phyloP scores from a whole-genome alignment of 768 basidiomycete species.

The Mycena vulgaris region DNA sequence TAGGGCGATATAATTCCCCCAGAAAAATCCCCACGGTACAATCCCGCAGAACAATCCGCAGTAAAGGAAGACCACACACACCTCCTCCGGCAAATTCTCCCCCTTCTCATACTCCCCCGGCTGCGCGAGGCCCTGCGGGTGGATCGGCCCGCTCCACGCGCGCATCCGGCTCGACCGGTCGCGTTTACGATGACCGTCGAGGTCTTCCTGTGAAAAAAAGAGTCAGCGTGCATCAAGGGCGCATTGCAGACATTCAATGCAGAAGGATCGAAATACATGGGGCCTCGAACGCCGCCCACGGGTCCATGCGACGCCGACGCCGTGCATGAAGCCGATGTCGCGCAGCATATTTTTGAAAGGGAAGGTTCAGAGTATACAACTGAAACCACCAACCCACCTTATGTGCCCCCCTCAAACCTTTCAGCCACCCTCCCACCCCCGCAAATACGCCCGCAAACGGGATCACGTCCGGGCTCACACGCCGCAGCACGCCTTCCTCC shows the following conservation, averaged over 20 bases:
- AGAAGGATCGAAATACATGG: background rate
- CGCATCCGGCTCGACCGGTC: background rate
- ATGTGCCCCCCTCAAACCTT: background rate
- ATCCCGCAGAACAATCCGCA: too few relatives aligned
- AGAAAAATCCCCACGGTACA: too few relatives aligned
- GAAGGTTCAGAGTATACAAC: too few relatives aligned
- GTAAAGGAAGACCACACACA: slow-evolving; percentile 42
- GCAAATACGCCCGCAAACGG: slow-evolving; percentile 53
- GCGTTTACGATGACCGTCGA: too few relatives aligned
- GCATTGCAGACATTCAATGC: too few relatives aligned
- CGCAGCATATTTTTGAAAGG: too few relatives aligned
- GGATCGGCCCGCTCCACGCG: slow-evolving; percentile 43
- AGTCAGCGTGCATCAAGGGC: too few relatives aligned
- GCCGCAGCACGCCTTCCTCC: slow-evolving; percentile 50
- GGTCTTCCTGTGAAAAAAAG: background rate
- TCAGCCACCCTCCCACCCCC: slow-evolving; percentile 38
- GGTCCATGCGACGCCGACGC: too few relatives aligned
- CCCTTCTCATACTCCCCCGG: slow-evolving; percentile 51
- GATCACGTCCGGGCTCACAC: slow-evolving; percentile 51
- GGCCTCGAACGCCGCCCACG: background rate
- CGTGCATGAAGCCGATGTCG: too few relatives aligned
- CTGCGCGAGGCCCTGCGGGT: slow-evolving; percentile 41
- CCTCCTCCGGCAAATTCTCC: slow-evolving; percentile 72
- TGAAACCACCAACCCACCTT: background rate
- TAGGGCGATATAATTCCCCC: too few relatives aligned